Percentiles rank a stretch among this genome's conserved stretches.
Conservation (phyloP, 306 rosid genomes). For the Morella rubra region DNA sequence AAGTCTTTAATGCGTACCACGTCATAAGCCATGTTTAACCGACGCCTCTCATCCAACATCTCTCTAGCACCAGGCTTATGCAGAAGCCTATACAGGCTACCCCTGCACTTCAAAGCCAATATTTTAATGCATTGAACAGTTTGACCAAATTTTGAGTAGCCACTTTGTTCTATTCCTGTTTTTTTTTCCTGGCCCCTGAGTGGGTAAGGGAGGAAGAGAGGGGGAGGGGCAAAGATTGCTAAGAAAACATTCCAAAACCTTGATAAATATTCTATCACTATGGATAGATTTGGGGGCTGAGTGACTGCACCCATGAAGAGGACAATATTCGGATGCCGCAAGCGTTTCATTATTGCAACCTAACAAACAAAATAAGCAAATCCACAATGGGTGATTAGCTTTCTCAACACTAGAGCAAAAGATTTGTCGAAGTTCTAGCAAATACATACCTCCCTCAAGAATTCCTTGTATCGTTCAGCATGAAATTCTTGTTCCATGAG, state of each 20-base stretch:
- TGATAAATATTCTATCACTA: slow-evolving; percentile 96
- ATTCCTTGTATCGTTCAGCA: slow-evolving; percentile 86
- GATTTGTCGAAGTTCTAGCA: slow-evolving; percentile 20
- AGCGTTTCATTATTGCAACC: slow-evolving; percentile 94
- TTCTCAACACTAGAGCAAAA: background rate
- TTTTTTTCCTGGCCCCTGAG: background rate
- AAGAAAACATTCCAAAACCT: slow-evolving; percentile 52
- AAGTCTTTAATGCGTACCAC: slow-evolving; percentile 64
- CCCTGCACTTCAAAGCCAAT: slow-evolving; percentile 63
- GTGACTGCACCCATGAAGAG: slow-evolving; percentile 99
- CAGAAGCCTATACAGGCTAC: slow-evolving; percentile 93
- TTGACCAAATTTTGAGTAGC: slow-evolving; percentile 20
- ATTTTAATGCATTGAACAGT: slow-evolving; percentile 23
- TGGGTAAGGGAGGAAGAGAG: background rate
- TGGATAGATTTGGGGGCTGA: slow-evolving; percentile 91
- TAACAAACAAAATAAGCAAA: slow-evolving; percentile 34
- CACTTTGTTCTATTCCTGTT: background rate
- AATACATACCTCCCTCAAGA: slow-evolving; percentile 79
- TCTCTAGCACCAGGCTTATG: slow-evolving; percentile 83
- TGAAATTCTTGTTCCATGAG: slow-evolving; percentile 96
- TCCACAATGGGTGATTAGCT: background rate
- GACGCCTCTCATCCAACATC: slow-evolving; percentile 85
- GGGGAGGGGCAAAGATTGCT: slow-evolving; percentile 4
- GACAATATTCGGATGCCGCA: slow-evolving; percentile 97
- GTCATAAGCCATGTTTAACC: slow-evolving; percentile 88